phyloP scores from a whole-genome alignment of 805 yeast genomes.

The Ogataea populi-albae region DNA sequence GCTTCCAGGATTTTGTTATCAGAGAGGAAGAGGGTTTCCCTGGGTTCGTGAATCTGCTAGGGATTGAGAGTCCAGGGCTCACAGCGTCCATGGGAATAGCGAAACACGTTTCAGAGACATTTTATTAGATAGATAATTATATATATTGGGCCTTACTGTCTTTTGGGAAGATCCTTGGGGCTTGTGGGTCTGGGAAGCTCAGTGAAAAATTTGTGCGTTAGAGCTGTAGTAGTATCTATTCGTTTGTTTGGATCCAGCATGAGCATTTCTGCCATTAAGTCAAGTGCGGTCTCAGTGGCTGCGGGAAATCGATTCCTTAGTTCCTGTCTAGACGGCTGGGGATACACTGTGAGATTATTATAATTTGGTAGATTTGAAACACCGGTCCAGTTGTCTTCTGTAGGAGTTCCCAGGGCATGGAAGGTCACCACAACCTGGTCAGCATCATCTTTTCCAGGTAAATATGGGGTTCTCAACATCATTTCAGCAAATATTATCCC shows the following conservation, averaged over 20 bases:
- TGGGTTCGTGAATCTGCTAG: conserved; percentile 77
- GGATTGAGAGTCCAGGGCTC: conserved; percentile 89
- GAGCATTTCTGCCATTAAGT: conserved; percentile 69
- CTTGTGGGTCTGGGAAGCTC: conserved; percentile 76
- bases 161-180: conserved; percentile 54
- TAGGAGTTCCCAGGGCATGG: conserved; percentile 94
- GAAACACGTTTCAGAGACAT: conserved; percentile 52
- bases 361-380: conserved; percentile 77
- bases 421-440: conserved; percentile 94
- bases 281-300: conserved; percentile 82
- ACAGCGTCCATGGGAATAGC: conserved; percentile 84
- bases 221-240: conserved; percentile 59
- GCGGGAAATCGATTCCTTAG: conserved; percentile 82
- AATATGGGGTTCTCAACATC: conserved; percentile 90
- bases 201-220: conserved; percentile 63
- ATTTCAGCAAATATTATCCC: conserved; percentile 96
- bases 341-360: conserved; percentile 69
- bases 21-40: conserved; percentile 66
- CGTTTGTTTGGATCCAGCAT: conserved; percentile 76
- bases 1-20: conserved; percentile 72
- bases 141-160: conserved; percentile 4
- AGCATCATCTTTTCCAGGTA: conserved; percentile 87
- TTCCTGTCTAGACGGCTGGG: conserved; percentile 79
- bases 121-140: conserved; percentile 1
- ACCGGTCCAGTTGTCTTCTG: conserved; percentile 88